A percentile compares a stretch with the other conserved stretches of the same genome.
Conservation (phyloP, 345 rosid species). For the Syzygium aqueum region DNA sequence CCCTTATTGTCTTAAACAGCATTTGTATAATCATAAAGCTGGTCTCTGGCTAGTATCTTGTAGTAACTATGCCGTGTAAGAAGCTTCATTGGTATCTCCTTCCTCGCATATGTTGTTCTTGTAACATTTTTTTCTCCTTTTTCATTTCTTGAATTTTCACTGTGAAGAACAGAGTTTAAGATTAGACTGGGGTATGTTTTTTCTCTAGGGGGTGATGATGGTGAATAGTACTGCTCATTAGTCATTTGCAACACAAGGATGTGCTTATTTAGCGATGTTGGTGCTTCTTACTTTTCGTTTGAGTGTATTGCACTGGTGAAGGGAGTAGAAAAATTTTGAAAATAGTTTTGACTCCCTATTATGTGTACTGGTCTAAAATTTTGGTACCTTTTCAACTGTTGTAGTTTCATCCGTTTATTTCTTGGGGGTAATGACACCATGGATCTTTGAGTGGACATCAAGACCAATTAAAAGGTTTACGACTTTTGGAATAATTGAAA, state of each 20-base stretch:
- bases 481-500: not conserved
- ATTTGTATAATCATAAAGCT: slow-evolving; percentile 55
- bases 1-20: slow-evolving; percentile 53
- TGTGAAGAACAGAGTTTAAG: not conserved
- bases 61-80: not conserved
- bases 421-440: not conserved
- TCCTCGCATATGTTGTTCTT: not conserved
- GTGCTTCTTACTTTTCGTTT: not conserved
- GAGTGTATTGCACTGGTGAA: not conserved
- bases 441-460: not conserved
- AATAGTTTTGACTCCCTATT: not conserved
- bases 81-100: not conserved
- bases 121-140: not conserved
- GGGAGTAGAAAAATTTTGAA: not conserved
- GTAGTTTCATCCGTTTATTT: not conserved
- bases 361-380: not conserved
- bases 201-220: not conserved
- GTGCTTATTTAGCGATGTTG: not conserved
- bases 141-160: not conserved
- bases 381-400: not conserved
- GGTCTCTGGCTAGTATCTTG: slow-evolving; percentile 34
- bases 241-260: not conserved
- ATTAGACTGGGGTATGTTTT: not conserved
- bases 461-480: not conserved
- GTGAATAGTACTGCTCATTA: not conserved